These are phyloP conservation scores for Venturiaceae sp. DNA, from an alignment of 2,329 filamentous ascomycete species.

Conservation along the genomic window DNA sequence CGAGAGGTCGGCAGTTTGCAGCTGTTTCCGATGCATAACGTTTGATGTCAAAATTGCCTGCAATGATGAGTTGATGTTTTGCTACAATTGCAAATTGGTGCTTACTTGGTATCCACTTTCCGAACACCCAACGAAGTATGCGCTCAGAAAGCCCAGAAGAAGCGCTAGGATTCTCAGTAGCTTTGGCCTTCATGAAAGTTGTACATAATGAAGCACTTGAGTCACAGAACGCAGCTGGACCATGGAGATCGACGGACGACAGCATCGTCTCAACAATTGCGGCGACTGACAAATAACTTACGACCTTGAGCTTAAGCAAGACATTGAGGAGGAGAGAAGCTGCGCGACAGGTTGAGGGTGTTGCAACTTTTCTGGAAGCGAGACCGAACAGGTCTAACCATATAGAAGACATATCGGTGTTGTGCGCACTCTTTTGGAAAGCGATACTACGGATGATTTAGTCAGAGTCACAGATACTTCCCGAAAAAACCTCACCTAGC, in stretches of 20 bases:
- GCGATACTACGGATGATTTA: constrained; percentile 34
- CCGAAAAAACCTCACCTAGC: constrained; percentile 50
- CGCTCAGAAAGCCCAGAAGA: constrained; percentile 59
- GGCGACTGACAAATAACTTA: constrained; percentile 57
- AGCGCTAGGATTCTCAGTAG: constrained; percentile 57
- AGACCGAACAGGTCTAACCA: constrained; percentile 75
- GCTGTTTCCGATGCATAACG: constrained; percentile 57
- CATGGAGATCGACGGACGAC: constrained; percentile 68
- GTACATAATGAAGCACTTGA: constrained; percentile 66
- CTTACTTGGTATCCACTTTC: constrained; percentile 73
- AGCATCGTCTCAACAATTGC: constrained; percentile 65
- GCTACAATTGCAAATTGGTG: constrained; percentile 6
- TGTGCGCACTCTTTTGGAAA: constrained; percentile 30
- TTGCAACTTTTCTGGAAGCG: constrained; percentile 59
- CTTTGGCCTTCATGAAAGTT: constrained; percentile 55
- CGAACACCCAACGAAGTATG: constrained; percentile 71
- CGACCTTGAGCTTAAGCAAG: constrained; percentile 55
- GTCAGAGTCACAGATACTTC: constrained; percentile 3
- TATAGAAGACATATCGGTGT: constrained; percentile 30
- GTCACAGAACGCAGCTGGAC: constrained; percentile 70
- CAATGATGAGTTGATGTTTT: background rate
- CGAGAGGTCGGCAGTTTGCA: constrained; percentile 51
- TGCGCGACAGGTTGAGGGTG: constrained; percentile 61
- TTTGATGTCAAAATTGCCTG: constrained; percentile 45
- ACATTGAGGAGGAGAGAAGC: constrained; percentile 64